Conservation (phyloP, 257 asterid species). For the Asclepias syriaca region DNA sequence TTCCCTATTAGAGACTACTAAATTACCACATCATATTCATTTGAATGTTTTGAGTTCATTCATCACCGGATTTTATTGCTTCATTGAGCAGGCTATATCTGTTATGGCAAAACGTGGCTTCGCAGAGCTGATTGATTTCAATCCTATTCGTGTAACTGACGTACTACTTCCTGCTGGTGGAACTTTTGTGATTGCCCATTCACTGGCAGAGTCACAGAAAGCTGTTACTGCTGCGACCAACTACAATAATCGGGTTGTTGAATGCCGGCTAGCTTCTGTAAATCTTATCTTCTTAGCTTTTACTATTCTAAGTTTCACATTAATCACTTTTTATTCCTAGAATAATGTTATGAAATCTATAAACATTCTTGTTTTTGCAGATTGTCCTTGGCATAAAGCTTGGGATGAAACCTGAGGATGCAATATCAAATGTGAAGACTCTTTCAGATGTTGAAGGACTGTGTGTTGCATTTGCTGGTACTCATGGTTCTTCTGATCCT, state of each 20-base stretch:
- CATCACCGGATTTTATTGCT: neutral
- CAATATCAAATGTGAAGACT: constrained; percentile 58
- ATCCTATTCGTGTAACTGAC: constrained; percentile 83
- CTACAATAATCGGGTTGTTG: constrained; percentile 92
- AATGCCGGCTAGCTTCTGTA: constrained; percentile 91
- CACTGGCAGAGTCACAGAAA: constrained; percentile 90
- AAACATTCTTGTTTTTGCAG: constrained; percentile 34
- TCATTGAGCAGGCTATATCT: constrained; percentile 67
- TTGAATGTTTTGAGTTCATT: neutral
- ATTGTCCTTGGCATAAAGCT: constrained; percentile 75
- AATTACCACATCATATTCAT: neutral
- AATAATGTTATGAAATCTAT: neutral
- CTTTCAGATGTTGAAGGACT: constrained; percentile 91
- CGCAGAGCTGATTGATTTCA: constrained; percentile 94
- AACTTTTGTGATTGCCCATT: constrained; percentile 80
- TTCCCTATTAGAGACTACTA: neutral
- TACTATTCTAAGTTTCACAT: neutral
- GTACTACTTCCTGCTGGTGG: constrained; percentile 92
- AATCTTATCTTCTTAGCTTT: constrained; percentile 24
- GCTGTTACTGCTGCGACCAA: constrained; percentile 95
- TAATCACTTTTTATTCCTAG: neutral
- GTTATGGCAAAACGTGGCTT: constrained; percentile 92
- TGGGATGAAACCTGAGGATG: constrained; percentile 75
- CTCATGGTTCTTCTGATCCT: constrained; percentile 72
- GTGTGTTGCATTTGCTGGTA: constrained; percentile 67